Conservation (phyloP, 257 asterid genomes). For the Solanum gracilifrons region DNA sequence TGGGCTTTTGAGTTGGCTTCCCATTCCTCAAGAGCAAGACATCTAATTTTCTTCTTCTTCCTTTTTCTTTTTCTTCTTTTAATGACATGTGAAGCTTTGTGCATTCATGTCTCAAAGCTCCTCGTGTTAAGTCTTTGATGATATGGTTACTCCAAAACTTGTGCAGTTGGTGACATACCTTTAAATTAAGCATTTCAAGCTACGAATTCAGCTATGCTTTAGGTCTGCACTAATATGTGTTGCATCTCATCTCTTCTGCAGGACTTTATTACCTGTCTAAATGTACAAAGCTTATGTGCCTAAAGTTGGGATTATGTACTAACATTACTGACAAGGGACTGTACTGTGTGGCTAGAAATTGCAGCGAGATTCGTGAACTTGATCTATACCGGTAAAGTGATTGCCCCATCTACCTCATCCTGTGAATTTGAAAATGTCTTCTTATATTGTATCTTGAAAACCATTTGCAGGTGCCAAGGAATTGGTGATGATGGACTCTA, state of each 20-base stretch:
- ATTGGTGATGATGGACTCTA: slow-evolving; percentile 54
- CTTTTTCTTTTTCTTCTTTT: not conserved
- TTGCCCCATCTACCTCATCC: not conserved
- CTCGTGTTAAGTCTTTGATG: not conserved
- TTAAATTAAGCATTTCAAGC: not conserved
- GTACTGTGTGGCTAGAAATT: slow-evolving; percentile 41
- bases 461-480: slow-evolving; percentile 39
- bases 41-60: not conserved
- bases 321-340: slow-evolving; percentile 57
- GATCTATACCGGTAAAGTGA: slow-evolving; percentile 56
- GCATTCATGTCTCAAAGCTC: not conserved
- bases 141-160: not conserved
- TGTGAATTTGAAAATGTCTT: not conserved
- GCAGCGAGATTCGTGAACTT: slow-evolving; percentile 40
- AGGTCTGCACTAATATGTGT: not conserved
- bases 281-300: slow-evolving; percentile 37
- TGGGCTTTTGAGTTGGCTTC: not conserved
- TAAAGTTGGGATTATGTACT: slow-evolving; percentile 63
- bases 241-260: slow-evolving; percentile 12
- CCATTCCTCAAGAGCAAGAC: not conserved
- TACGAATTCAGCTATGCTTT: not conserved
- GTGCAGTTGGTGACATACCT: not conserved
- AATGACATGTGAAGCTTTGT: not conserved
- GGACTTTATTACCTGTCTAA: slow-evolving; percentile 52
- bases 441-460: not conserved